Conservation (phyloP, 2,329 filamentous ascomycete genomes). For the Periconia sp. region DNA sequence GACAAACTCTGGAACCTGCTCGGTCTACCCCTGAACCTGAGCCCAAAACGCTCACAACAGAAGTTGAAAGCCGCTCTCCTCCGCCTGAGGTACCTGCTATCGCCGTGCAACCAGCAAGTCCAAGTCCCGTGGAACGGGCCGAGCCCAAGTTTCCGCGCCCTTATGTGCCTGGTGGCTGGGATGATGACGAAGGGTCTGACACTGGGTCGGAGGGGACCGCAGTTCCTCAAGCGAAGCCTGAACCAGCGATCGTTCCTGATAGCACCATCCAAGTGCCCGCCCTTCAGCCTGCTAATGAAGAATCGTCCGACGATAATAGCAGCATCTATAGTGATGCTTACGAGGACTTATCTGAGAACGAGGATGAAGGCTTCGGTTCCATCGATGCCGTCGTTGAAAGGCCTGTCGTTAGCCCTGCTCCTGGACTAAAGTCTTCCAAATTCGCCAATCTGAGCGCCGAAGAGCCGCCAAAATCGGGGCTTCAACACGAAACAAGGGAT, state of each 20-base stretch:
- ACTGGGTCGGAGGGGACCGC: conserved; percentile 2
- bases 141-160: conserved; percentile 33
- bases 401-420: conserved; percentile 49
- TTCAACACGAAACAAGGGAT: conserved; percentile 14
- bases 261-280: conserved; percentile 6
- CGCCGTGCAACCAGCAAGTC: conserved; percentile 43
- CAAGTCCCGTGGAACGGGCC: conserved; percentile 29
- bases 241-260: not conserved
- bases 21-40: conserved; percentile 23
- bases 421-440: conserved; percentile 30
- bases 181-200: conserved; percentile 36
- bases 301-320: conserved; percentile 44
- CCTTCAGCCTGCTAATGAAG: conserved; percentile 1
- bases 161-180: conserved; percentile 38
- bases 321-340: conserved; percentile 79
- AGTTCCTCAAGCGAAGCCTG: not conserved
- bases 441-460: conserved; percentile 26
- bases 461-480: conserved; percentile 18
- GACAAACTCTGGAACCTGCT: conserved; percentile 8
- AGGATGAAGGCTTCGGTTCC: conserved; percentile 72
- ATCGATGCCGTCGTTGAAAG: conserved; percentile 74
- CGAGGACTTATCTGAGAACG: conserved; percentile 71
- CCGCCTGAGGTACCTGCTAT: conserved; percentile 37
- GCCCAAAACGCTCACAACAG: conserved; percentile 36
- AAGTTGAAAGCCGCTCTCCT: conserved; percentile 17